Base-by-base conservation (phyloP, 495 filamentous ascomycete genomes). In the Aspergillus bertholletiae region DNA sequence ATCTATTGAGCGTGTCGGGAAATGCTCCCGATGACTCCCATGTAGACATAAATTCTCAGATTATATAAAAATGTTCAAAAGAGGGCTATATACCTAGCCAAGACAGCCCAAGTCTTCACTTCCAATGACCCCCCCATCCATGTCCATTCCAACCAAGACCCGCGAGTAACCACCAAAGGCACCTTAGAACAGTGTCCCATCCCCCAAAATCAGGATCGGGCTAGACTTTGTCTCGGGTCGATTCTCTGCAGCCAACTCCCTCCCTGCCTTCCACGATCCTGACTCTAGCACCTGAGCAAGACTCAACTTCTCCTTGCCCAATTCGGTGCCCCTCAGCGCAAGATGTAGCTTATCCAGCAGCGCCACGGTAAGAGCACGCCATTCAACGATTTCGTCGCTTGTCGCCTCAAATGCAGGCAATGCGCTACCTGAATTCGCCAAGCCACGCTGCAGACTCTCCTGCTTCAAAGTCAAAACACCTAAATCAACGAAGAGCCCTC, bases 341-440 rank as follows among this genome's bases (percentile, higher is more conserved):
- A 66, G 70, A 21, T 89, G 76, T 24, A 96, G 71, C 62, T 84
- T 73, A 71, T 96, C 90, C n/a, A 96, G 71, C 62, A 95, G 86
- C 4, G 89, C 89, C 9, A 96, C 83, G 0, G 90, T 96, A 44
- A 87, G 82, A 24, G 88, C 89, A 23, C 90, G 73, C 90, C 90
- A 95, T 65, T 95, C 90, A 4, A 95, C 88, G 63, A 95, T 85
- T 23, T 92, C 91, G 68, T 96, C 88, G 60, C 91, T 84, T 53
- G 85, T 83, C 0, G 88, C 84, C 26, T 82, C 84, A 62, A 92
- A 95, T 63, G 89, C 83, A 5, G 90, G 90, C 15, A 91, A 84
- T 13, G 86, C 81, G 56, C 89, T 81, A 55, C 81, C 62, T 4
- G 69, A 67, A 22, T 30, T 48, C 1, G 50, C 83, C 5, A 63